Base-by-base conservation (phyloP, 192 early-diverging fungal genomes). In the Umbelopsis vinacea region DNA sequence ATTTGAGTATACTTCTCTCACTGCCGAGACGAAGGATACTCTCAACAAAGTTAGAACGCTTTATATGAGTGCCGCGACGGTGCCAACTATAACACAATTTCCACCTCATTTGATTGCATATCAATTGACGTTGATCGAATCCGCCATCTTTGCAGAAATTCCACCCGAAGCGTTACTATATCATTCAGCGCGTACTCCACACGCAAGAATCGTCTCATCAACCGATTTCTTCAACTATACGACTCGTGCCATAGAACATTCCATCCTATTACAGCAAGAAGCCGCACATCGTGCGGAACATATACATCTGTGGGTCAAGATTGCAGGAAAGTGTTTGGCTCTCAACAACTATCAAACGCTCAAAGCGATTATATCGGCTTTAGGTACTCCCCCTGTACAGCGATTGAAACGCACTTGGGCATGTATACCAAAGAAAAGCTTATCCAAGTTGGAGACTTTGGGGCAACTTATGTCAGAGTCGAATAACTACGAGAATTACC, bases 221-320 rank as follows among this genome's bases (percentile, higher is more conserved):
- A 87, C 92, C 17, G 92, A 93, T 67, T 91, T 91, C 78, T 94
- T 94, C 87, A 94, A 94, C 71, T 93, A 90, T 71, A 66, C 93
- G 9, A 90, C 92, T n/a, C 82, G 91, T 12, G 67, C 90, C 29
- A 85, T 94, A 37, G 92, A 94, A 74, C 85, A 84, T 72, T 85
- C 92, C 0, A 88, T 94, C 29, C 70, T 94, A 29, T 79, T 85
- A 37, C 89, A 87, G 3, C 74, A 77, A 24, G 83, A 87, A 72
- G 80, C 89, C 2, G 78, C 83, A 8, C 81, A 80, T 47, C 74
- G 92, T 26, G 91, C 89, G 2, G 81, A 85, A 47, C 79, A 79
- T 24, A 83, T 93, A n/a, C 79, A 85, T 57, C 82, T 83, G 33
- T 94, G 92, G 92, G 87, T 91, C 70, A 89, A 91, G 68, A 84